Percentiles rank a stretch among this genome's conserved stretches.
Evolutionary conservation across 1,139 yeast species (phyloP).

Genomic region (Geotrichum phurueaensis): DNA sequence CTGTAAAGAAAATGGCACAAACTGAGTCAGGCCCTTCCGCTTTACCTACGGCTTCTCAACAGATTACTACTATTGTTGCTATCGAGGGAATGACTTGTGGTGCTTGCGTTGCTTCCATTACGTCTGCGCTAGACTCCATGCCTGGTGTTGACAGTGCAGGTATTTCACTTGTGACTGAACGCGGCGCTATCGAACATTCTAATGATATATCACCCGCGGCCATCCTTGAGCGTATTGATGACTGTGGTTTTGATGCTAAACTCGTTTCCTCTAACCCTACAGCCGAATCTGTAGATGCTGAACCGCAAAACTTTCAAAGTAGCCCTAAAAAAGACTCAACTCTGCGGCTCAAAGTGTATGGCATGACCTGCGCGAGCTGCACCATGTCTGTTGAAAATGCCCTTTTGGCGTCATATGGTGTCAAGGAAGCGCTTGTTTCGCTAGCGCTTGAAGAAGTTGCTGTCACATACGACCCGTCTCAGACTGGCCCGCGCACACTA

Average conservation of each 20-base stretch:
- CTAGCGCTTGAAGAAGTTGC: slow-evolving; percentile 42
- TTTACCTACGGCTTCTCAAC: background rate
- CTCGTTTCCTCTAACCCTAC: slow-evolving; percentile 30
- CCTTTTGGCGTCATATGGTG: slow-evolving; percentile 42
- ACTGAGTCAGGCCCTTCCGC: background rate
- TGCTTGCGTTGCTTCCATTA: slow-evolving; percentile 65
- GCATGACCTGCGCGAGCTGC: slow-evolving; percentile 62
- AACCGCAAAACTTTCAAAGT: background rate
- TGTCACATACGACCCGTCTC: slow-evolving; percentile 42
- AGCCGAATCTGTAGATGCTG: background rate
- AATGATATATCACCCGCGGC: slow-evolving; percentile 36
- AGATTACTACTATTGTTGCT: slow-evolving; percentile 21
- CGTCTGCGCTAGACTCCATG: slow-evolving; percentile 44
- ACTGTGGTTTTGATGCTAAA: slow-evolving; percentile 66
- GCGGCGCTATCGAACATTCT: slow-evolving; percentile 54
- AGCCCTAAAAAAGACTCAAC: background rate
- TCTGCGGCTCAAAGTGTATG: slow-evolving; percentile 40
- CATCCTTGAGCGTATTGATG: slow-evolving; percentile 52
- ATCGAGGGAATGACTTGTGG: slow-evolving; percentile 70
- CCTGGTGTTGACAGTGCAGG: slow-evolving; percentile 48
- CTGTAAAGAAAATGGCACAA: background rate
- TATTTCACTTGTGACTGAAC: slow-evolving; percentile 70
- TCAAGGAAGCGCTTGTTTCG: slow-evolving; percentile 40
- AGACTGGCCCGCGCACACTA: slow-evolving; percentile 53
- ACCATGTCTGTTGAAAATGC: slow-evolving; percentile 47